These are phyloP conservation scores for Plasmodium adleri DNA, from an alignment of 169 alveolate species.

Conservation along the genomic window DNA sequence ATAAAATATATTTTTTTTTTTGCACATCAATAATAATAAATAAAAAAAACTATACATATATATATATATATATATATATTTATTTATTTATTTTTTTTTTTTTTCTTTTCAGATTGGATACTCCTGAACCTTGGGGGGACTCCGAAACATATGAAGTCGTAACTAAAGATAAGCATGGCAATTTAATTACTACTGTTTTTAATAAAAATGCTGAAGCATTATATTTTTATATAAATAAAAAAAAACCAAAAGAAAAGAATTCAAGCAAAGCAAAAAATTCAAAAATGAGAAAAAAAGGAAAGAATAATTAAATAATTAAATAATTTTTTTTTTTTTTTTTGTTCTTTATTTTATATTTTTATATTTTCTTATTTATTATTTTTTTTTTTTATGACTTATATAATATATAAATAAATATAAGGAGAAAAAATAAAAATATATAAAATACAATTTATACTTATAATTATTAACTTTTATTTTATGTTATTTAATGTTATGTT, in stretches of 20 bases:
- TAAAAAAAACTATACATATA: not conserved
- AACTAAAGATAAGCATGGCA: constrained; percentile 14
- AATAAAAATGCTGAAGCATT: constrained; percentile 52
- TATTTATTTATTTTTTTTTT: not conserved
- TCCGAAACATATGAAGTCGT: constrained; percentile 46
- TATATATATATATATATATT: not conserved
- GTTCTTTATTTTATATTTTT: too few species aligned
- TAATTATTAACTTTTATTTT: not conserved
- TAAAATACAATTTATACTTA: too few species aligned
- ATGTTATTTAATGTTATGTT: not conserved
- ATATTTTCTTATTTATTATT: too few species aligned
- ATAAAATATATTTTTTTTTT: not conserved
- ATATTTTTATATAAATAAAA: constrained; percentile 46
- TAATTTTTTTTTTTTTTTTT: not conserved
- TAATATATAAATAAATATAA: not conserved
- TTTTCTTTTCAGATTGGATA: constrained; percentile 42
- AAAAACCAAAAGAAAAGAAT: not conserved
- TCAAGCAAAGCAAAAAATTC: constrained; percentile 25
- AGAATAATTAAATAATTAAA: not conserved
- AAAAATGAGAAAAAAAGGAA: constrained; percentile 26
- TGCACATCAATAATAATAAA: not conserved
- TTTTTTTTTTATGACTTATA: too few species aligned
- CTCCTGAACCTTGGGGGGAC: constrained; percentile 73
- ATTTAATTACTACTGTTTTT: constrained; percentile 43
- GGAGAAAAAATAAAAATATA: not conserved